Percentiles rank a stretch among this genome's conserved stretches.
phyloP scores from a whole-genome alignment of 106 monocot genomes.

The Dendrobium catenatum region DNA sequence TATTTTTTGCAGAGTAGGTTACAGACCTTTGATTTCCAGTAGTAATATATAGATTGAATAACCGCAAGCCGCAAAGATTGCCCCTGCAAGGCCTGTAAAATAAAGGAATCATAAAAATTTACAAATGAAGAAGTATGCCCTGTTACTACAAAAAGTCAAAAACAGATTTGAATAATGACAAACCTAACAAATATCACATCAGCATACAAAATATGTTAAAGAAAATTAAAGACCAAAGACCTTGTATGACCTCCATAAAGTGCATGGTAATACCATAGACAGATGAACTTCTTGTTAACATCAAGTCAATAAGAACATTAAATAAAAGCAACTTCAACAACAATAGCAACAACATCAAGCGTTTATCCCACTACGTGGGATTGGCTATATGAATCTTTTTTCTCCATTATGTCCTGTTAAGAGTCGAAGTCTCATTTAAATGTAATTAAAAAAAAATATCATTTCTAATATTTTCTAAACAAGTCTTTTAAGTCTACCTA shows the following conservation, averaged over 20 bases:
- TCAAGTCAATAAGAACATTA: background rate
- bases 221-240: background rate
- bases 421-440: too few species aligned
- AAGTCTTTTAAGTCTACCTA: too few species aligned
- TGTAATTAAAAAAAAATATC: too few species aligned
- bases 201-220: background rate
- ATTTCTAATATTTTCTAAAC: too few species aligned
- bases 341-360: too few species aligned
- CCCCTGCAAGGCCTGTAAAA: constrained; percentile 39
- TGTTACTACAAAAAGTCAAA: background rate
- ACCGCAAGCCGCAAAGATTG: constrained; percentile 31
- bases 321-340: background rate
- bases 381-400: too few species aligned
- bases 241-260: too few species aligned
- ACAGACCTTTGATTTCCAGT: constrained; percentile 60
- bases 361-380: too few species aligned
- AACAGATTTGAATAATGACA: constrained; percentile 1
- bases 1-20: background rate
- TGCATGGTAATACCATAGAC: too few species aligned
- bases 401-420: too few species aligned
- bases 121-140: background rate
- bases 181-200: background rate
- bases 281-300: too few species aligned
- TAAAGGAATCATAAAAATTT: background rate
- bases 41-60: constrained; percentile 51